Evolutionary conservation across 768 basidiomycete species (phyloP).

Genomic region (Ramaria sp.): DNA sequence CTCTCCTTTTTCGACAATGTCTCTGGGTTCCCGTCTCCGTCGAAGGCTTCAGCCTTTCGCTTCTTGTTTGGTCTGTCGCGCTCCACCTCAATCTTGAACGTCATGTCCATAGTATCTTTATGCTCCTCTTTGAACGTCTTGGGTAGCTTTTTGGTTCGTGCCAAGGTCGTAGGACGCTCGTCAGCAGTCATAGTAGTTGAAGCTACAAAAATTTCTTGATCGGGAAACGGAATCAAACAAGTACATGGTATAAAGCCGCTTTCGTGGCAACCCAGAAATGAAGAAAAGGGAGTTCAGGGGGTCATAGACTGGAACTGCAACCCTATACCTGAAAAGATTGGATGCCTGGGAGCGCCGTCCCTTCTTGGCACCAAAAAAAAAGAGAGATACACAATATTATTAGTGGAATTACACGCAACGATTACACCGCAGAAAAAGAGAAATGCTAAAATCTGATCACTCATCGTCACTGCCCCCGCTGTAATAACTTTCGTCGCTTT

Average conservation of each 20-base stretch:
- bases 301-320: no score
- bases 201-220: not conserved
- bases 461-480: constrained; percentile 8
- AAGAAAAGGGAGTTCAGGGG: no score
- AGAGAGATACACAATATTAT: not conserved
- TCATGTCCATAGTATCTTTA: constrained; percentile 17
- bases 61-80: constrained; percentile 14
- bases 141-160: constrained; percentile 2
- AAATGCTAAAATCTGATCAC: not conserved
- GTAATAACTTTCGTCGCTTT: constrained; percentile 8
- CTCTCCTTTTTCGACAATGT: constrained; percentile 14
- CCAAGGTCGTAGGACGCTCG: not conserved
- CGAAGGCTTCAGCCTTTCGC: constrained; percentile 11
- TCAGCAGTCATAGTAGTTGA: not conserved
- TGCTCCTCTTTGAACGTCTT: constrained; percentile 23
- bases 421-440: not conserved
- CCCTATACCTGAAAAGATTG: no score
- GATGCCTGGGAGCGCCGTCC: no score
- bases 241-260: no score
- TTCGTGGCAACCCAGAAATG: no score
- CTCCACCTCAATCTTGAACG: constrained; percentile 4
- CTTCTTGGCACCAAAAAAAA: no score
- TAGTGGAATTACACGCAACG: not conserved
- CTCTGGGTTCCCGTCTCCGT: constrained; percentile 3
- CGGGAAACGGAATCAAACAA: not conserved